Base-by-base conservation (phyloP, 257 asterid species). In the Leonotis leonurus region DNA sequence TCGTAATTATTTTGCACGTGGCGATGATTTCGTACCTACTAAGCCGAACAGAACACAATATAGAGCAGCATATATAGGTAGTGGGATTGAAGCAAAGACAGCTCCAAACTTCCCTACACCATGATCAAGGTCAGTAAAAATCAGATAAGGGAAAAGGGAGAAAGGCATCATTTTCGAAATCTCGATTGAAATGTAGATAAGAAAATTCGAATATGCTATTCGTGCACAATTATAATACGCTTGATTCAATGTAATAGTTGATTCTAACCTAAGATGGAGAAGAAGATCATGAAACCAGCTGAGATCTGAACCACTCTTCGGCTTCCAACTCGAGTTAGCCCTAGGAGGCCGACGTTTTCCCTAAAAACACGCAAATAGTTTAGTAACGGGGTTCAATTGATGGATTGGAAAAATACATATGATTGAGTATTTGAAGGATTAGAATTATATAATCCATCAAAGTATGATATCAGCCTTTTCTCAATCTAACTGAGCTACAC, bases 311-410 rank as follows among this genome's bases (percentile, higher is more conserved):
- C 94, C 52, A 93, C 99, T 79, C 99, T 78, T 13, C 99, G 96
- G 62, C 99, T 93, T 72, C 99, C 99, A 24, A 93, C 99, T 69
- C 97, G 90, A 51, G 99, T 93, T 48, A 93, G 89, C 59, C 99
- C 99, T 52, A 93, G 96, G 62, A 93, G 97, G 36, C 99, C 99
- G 60, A 93, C 88, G 54, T 93, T 93, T 77, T 93, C 99, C 78
- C 99, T 93, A 85, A 65, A 49, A 80, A 76, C 60, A 54, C 21
- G 56, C 25, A 14, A 6, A 16, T 16, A 71, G 53, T 55, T 62
- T 32, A 64, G 29, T 32, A 48, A 26, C 12, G 5, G 17, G 14
- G 45, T 41, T n/a, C 0, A 3, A 6, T 5, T 14, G 48, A 14
- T 14, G 1, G 21, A 14, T 41, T 41, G 2, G 46, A 32, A 8